Evolutionary conservation across 345 rosid species (phyloP).

Genomic region (Aurinia saxatilis): DNA sequence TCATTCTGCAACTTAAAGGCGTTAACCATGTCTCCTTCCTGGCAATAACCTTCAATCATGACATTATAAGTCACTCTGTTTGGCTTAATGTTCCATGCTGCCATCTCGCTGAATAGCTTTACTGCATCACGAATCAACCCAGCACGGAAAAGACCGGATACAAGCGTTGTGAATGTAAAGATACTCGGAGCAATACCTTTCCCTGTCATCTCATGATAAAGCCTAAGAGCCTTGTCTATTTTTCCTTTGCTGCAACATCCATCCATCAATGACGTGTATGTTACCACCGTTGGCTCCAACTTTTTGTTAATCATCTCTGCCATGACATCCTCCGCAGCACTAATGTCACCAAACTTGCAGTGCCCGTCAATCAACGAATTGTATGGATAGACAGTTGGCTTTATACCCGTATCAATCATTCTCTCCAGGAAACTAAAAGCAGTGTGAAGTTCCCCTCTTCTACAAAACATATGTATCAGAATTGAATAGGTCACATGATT

Average conservation of each 20-base stretch:
- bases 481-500: constrained; percentile 68
- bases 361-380: constrained; percentile 74
- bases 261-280: constrained; percentile 65
- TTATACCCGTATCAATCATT: constrained; percentile 49
- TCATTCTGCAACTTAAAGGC: constrained; percentile 60
- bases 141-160: constrained; percentile 60
- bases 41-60: constrained; percentile 69
- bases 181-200: constrained; percentile 62
- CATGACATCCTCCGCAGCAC: constrained; percentile 45
- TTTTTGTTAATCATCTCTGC: constrained; percentile 52
- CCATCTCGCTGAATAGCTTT: constrained; percentile 59
- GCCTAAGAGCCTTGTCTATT: constrained; percentile 50
- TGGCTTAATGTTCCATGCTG: constrained; percentile 44
- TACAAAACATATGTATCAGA: constrained; percentile 72
- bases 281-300: constrained; percentile 60
- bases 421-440: constrained; percentile 45
- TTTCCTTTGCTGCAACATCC: constrained; percentile 69
- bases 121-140: constrained; percentile 52
- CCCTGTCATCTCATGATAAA: constrained; percentile 78
- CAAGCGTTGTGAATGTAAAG: constrained; percentile 63
- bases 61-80: constrained; percentile 80
- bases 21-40: constrained; percentile 42
- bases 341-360: constrained; percentile 62
- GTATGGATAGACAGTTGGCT: constrained; percentile 58
- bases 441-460: constrained; percentile 55